Evolutionary conservation across 225 moss, liverwort and hornwort species (phyloP).

Genomic region (Marchantia paleacea): DNA sequence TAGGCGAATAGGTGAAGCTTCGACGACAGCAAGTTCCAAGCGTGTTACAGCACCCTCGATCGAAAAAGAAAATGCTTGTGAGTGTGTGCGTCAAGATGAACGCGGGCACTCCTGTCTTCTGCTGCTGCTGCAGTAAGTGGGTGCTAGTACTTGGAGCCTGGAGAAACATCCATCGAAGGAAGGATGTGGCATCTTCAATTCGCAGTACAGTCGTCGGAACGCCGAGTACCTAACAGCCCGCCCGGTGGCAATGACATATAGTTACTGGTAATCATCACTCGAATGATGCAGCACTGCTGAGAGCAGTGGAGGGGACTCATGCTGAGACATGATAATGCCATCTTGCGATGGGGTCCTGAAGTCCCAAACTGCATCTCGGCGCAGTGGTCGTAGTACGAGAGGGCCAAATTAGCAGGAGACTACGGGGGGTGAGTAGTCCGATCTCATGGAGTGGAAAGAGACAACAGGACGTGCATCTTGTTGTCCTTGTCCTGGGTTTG

Average conservation of each 20-base stretch:
- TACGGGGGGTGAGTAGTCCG: not conserved
- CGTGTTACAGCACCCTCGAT: no score
- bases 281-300: not conserved
- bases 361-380: not conserved
- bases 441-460: not conserved
- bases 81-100: no score
- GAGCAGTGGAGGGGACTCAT: not conserved
- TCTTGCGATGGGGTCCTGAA: not conserved
- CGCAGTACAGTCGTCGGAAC: not conserved
- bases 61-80: no score
- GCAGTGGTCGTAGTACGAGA: not conserved
- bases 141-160: not conserved
- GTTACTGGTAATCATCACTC: not conserved
- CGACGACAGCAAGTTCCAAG: no score
- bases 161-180: not conserved
- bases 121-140: no score
- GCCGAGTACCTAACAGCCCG: not conserved
- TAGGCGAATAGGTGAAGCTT: no score
- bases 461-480: slow-evolving; percentile 6
- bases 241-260: not conserved
- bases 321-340: not conserved
- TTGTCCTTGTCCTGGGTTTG: not conserved
- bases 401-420: not conserved
- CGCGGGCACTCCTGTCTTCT: no score
- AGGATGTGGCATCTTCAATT: not conserved